Evolutionary conservation across 139 green algal genomes (phyloP).

Genomic region (Chlorella sp.): DNA sequence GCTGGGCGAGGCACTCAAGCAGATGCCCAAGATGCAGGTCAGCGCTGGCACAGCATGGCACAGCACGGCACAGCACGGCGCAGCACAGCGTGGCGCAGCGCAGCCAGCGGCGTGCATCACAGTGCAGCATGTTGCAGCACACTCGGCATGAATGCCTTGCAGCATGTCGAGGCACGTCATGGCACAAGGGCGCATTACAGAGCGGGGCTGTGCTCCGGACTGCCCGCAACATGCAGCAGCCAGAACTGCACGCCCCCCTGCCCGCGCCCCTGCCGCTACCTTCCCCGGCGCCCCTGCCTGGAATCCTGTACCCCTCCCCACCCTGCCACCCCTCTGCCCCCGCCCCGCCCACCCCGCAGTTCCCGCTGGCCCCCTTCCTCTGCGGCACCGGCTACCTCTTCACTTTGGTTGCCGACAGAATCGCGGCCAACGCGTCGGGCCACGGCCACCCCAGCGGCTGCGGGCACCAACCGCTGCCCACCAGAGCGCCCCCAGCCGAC

Average conservation of each 20-base stretch:
- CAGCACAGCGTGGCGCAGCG: background rate
- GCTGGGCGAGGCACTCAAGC: slow-evolving; percentile 54
- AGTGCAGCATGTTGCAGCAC: background rate
- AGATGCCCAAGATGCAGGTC: slow-evolving; percentile 29
- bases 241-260: background rate
- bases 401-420: slow-evolving; percentile 46
- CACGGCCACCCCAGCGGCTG: background rate
- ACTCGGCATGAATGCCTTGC: background rate
- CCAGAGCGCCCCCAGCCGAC: background rate
- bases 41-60: background rate
- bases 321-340: background rate
- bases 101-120: background rate
- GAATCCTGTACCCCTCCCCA: background rate
- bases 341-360: slow-evolving; percentile 11
- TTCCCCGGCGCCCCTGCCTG: background rate
- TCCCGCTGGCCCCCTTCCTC: slow-evolving; percentile 60
- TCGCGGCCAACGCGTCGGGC: background rate
- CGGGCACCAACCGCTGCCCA: background rate
- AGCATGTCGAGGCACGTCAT: too few species aligned
- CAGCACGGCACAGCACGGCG: background rate
- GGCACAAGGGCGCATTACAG: too few species aligned
- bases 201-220: too few species aligned
- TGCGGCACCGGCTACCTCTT: slow-evolving; percentile 58
- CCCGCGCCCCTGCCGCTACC: background rate
- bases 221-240: background rate